These are phyloP conservation scores for Sphaerulina musiva DNA, from an alignment of 2,329 filamentous ascomycete species.

Conservation along the genomic window DNA sequence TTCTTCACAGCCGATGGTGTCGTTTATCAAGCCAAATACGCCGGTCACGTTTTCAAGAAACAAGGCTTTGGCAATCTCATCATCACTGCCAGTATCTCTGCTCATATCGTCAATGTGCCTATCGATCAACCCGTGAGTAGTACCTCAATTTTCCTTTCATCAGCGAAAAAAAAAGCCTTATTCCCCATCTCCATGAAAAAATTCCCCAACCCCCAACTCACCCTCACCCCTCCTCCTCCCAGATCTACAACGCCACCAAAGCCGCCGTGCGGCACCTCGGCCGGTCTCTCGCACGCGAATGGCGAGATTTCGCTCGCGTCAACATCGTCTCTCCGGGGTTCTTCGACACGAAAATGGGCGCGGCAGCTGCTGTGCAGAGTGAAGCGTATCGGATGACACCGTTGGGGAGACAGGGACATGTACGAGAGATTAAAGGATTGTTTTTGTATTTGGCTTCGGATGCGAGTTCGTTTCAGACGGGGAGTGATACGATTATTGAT, in stretches of 20 bases:
- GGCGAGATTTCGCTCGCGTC: conserved; percentile 51
- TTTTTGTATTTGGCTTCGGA: conserved; percentile 33
- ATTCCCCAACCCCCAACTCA: not conserved
- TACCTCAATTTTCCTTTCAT: too few species aligned
- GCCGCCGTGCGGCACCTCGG: conserved; percentile 52
- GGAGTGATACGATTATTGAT: conserved; percentile 32
- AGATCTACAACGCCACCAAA: conserved; percentile 52
- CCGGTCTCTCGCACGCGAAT: conserved; percentile 51
- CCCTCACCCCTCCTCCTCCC: not conserved
- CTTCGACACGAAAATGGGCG: conserved; percentile 52
- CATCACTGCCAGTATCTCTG: conserved; percentile 37
- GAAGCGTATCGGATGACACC: conserved; percentile 48
- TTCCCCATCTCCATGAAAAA: not conserved
- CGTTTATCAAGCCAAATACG: conserved; percentile 40
- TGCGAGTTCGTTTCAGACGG: conserved; percentile 31
- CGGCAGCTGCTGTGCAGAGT: conserved; percentile 39
- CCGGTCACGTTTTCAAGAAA: conserved; percentile 38
- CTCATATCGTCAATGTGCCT: conserved; percentile 34
- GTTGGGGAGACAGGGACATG: conserved; percentile 38
- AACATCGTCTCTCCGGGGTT: conserved; percentile 52
- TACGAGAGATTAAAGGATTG: conserved; percentile 32
- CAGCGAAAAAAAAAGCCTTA: too few species aligned
- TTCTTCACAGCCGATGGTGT: conserved; percentile 35
- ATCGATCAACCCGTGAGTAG: conserved; percentile 48
- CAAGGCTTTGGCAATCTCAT: conserved; percentile 47